Evolutionary conservation across 192 early-diverging fungal species (phyloP).

Genomic region (Entrophospora sp.): DNA sequence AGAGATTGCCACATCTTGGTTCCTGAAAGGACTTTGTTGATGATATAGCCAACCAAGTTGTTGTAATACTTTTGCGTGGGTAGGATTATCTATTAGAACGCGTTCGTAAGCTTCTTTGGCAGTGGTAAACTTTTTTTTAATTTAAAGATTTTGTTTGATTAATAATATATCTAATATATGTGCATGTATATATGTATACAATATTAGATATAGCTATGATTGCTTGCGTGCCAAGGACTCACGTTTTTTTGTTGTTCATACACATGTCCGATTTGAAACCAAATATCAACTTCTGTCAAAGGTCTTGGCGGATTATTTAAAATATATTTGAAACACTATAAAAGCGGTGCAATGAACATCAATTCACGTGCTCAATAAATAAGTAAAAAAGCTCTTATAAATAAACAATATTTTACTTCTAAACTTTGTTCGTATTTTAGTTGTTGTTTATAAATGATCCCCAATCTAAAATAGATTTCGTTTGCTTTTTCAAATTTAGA

Average conservation of each 20-base stretch:
- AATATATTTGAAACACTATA: constrained; percentile 85
- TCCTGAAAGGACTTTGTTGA: constrained; percentile 76
- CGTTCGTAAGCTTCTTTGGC: constrained; percentile 92
- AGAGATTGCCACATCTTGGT: constrained; percentile 75
- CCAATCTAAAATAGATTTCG: constrained; percentile 95
- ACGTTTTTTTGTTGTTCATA: constrained; percentile 93
- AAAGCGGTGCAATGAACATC: background rate
- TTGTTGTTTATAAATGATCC: constrained; percentile 96
- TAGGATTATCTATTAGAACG: constrained; percentile 80
- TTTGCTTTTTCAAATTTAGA: constrained; percentile 95
- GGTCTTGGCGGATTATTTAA: constrained; percentile 82
- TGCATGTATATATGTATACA: too few relatives aligned
- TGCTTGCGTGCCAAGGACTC: too few relatives aligned
- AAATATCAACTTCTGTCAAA: constrained; percentile 90
- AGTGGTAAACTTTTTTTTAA: constrained; percentile 43
- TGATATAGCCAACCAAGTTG: constrained; percentile 97
- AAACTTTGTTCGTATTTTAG: constrained; percentile 66
- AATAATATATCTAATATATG: too few relatives aligned
- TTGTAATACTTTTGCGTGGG: constrained; percentile 91
- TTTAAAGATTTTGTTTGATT: too few relatives aligned
- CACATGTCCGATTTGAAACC: constrained; percentile 97
- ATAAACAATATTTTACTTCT: too few relatives aligned
- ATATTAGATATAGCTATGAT: too few relatives aligned
- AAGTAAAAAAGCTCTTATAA: constrained; percentile 13
- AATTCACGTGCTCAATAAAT: background rate